Base-by-base conservation (phyloP, 192 early-diverging fungal species). In the Lunasporangiospora selenospora region DNA sequence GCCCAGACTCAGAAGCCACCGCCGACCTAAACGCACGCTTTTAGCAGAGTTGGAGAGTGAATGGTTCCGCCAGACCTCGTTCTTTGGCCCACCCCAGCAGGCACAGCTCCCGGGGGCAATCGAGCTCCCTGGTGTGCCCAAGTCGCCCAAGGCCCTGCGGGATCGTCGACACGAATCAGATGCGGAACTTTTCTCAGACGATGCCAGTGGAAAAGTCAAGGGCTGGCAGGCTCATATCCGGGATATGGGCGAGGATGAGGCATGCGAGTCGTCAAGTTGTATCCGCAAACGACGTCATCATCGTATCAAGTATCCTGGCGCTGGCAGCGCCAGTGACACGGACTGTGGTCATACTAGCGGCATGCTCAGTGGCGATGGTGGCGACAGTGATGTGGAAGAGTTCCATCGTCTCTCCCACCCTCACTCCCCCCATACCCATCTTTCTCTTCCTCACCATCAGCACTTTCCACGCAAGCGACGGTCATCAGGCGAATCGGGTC, bases 31-130 rank as follows among this genome's bases (percentile, higher is more conserved):
- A 30, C 56, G 41, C 2, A 76, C 80, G 18, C 73, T 86, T 23
- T 49, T 86, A 31, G 73, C 58, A 34, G 85, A 86, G 48, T 54
- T 86, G 4, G 85, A 86, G 57, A 70, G 40, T 30, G 79, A 81
- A 46, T 84, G 80, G 80, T 75, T 75, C 29, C 67, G 78, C 30
- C 44, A 71, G 24, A 21, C 78, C 24, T 64, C 69, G 6, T 66
- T 67, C 39, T 71, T 73, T 63, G 53, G 60, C 24, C 58, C 60
- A 7, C 58, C 60, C 18, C 53, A 53, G 23, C 30, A 21, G 6
- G 37, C 33, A 27, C 58, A 53, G 39, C n/a, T n/a, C n/a, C 45
- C 60, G 1, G 58, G 57, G 10, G 54, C 58, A 12, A 24, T 70
- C 29, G 34, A 9, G 3, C 32, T 39, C 45, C 27, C 33, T 10